Evolutionary conservation across 495 filamentous ascomycete species (phyloP).

Genomic region (Parathielavia hyrcaniae): DNA sequence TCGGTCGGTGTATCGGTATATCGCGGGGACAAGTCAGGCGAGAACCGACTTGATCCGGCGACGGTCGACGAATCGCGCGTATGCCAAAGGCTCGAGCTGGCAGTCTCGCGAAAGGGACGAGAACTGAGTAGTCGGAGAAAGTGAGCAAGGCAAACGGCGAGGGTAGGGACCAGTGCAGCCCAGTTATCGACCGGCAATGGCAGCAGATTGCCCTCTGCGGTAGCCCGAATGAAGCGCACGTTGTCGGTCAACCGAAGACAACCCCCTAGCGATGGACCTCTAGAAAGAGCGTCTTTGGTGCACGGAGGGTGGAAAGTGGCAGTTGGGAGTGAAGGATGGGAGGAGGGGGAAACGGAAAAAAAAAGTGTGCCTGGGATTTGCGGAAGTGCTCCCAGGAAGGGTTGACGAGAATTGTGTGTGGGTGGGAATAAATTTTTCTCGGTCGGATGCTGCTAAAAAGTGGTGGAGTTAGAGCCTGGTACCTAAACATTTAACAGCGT

Average conservation of each 20-base stretch:
- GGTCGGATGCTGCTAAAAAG: constrained; percentile 23
- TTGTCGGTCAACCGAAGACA: constrained; percentile 19
- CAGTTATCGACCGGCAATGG: constrained; percentile 15
- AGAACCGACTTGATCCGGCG: constrained; percentile 1
- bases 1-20: not conserved
- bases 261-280: constrained; percentile 22
- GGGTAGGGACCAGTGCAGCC: constrained; percentile 12
- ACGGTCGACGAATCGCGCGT: constrained; percentile 4
- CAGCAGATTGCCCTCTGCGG: constrained; percentile 13
- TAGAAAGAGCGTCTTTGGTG: constrained; percentile 15
- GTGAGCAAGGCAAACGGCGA: constrained; percentile 14
- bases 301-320: constrained; percentile 11
- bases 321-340: constrained; percentile 17
- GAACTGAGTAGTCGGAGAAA: constrained; percentile 7
- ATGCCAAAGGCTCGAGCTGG: not conserved
- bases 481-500: constrained; percentile 24
- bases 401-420: constrained; percentile 34
- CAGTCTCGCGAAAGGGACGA: not conserved
- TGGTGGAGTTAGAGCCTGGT: constrained; percentile 30
- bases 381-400: constrained; percentile 23
- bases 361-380: constrained; percentile 24
- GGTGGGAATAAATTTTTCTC: constrained; percentile 37
- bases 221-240: constrained; percentile 13
- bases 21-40: not conserved
- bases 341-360: constrained; percentile 15